Conservation (phyloP, 371 early-diverging fungal genomes). For the Entomophthora muscae region DNA sequence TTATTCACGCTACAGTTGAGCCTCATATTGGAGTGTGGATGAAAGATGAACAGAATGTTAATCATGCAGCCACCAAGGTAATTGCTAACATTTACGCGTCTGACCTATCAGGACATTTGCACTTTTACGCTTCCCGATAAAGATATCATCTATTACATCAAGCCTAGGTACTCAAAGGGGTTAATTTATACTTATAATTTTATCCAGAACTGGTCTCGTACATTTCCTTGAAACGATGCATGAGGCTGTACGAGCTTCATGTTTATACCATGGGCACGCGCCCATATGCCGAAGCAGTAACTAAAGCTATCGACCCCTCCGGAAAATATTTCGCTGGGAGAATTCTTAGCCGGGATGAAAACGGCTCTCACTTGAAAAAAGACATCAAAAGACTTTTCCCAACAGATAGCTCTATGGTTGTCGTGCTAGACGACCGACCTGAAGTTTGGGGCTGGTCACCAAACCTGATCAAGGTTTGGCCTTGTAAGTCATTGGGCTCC, state of each 20-base stretch:
- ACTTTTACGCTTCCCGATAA: slow-evolving; percentile 55
- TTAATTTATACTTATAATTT: slow-evolving; percentile 8
- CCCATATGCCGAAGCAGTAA: slow-evolving; percentile 83
- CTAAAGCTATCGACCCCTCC: slow-evolving; percentile 75
- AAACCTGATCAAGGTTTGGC: slow-evolving; percentile 72
- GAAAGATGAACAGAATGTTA: slow-evolving; percentile 42
- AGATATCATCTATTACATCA: slow-evolving; percentile 57
- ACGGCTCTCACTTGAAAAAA: slow-evolving; percentile 66
- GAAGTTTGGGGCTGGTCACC: slow-evolving; percentile 95
- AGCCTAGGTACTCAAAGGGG: slow-evolving; percentile 43
- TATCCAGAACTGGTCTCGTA: slow-evolving; percentile 45
- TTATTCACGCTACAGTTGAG: slow-evolving; percentile 92
- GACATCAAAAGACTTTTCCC: slow-evolving; percentile 84
- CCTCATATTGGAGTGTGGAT: slow-evolving; percentile 65
- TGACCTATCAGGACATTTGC: slow-evolving; percentile 35
- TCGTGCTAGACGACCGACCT: slow-evolving; percentile 93
- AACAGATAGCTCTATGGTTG: slow-evolving; percentile 91
- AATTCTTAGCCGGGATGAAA: slow-evolving; percentile 92
- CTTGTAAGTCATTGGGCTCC: slow-evolving; percentile 36
- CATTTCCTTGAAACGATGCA: slow-evolving; percentile 57
- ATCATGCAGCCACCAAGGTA: slow-evolving; percentile 28
- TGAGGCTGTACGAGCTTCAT: slow-evolving; percentile 79
- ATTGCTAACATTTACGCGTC: neutral
- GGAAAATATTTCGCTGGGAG: slow-evolving; percentile 66
- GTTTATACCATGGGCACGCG: slow-evolving; percentile 99